Evolutionary conservation across 306 rosid species (phyloP).

Genomic region (Chamaecrista fasciculata): DNA sequence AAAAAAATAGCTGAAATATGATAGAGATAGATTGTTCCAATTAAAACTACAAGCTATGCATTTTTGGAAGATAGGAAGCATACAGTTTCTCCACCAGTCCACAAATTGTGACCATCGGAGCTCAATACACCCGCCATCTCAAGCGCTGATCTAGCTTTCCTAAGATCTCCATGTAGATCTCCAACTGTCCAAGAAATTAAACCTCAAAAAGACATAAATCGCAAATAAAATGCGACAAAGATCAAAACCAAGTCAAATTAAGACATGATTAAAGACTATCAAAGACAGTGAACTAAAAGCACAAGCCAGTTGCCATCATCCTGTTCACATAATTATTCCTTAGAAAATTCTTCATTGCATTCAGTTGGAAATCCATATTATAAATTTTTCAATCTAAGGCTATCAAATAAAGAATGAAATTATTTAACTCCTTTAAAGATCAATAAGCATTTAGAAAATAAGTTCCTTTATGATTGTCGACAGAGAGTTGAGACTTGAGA

Average conservation of each 20-base stretch:
- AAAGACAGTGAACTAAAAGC: neutral
- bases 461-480: neutral
- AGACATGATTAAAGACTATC: neutral
- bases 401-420: neutral
- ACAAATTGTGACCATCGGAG: constrained; percentile 63
- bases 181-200: constrained; percentile 56
- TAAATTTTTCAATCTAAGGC: constrained; percentile 11
- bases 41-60: neutral
- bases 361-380: neutral
- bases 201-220: constrained; percentile 20
- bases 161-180: constrained; percentile 94
- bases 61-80: constrained; percentile 23
- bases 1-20: neutral
- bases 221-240: neutral
- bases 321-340: neutral
- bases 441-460: constrained; percentile 3
- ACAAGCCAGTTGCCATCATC: neutral
- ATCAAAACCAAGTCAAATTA: constrained; percentile 10
- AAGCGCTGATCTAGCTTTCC: constrained; percentile 77
- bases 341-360: constrained; percentile 25
- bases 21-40: constrained; percentile 1
- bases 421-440: too few species aligned
- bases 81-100: constrained; percentile 94
- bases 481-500: neutral
- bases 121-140: constrained; percentile 91